Base-by-base conservation (phyloP, 257 asterid genomes). In the Capsicum rhomboideum region DNA sequence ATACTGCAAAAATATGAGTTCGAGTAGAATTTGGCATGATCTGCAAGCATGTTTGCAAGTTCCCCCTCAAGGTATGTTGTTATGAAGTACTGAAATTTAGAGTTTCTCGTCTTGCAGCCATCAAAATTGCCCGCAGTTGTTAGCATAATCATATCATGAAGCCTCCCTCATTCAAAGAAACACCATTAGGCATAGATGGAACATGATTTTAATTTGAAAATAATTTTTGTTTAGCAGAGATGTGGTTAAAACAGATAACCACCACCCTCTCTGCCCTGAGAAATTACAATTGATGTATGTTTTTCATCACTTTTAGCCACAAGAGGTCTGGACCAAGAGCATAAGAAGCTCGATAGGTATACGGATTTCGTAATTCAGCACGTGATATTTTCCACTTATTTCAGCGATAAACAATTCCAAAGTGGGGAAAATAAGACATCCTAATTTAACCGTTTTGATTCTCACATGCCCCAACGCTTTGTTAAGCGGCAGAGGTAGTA, bases 41-140 rank as follows among this genome's bases (percentile, higher is more conserved):
- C 81, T 96, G 91, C 98, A 91, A 80, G 82, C 94, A 26, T 92
- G 90, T 89, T 86, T 96, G 87, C 97, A 89, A 83, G 93, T 90
- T 89, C 90, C 80, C 88, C 88, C 96, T 75, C 98, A 86, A 90
- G 98, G 99, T 96, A 89, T 29, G 82, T 31, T 56, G 52, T 53
- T 40, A 85, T 49, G 28, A 80, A 79, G 56, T 46, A 20, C 29
- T 55, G n/a, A 72, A 50, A 12, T 42, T 31, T 21, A 46, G 61
- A 59, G 10, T 64, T 50, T 77, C 61, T 64, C 80, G 71, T 74
- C 59, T 23, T 74, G 58, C n/a, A 29, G 4, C 80, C 14, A 74
- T 46, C 23, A 74, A 61, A 50, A 29, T 50, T 77, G n/a, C 44
- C 63, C 26, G 46, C 46, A 26, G 61, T 50, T 50, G 61, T 50